phyloP scores from a whole-genome alignment of 2,329 filamentous ascomycete species.

The Aureobasidium sp. region DNA sequence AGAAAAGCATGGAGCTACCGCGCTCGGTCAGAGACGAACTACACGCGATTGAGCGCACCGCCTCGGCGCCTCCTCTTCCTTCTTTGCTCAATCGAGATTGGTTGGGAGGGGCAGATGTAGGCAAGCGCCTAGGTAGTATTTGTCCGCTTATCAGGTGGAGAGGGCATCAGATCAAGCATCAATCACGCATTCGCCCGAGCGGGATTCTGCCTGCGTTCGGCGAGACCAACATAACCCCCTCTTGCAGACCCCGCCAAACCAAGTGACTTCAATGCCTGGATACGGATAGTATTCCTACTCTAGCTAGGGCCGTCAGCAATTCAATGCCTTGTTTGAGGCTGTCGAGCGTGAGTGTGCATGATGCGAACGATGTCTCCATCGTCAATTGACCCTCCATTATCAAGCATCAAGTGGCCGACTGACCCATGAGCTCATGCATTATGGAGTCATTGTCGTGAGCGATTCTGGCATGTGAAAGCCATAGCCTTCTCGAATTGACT shows the following conservation, averaged over 20 bases:
- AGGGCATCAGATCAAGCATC: conserved; percentile 2
- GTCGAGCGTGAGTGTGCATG: background rate
- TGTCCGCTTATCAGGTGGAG: conserved; percentile 14
- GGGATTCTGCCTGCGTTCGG: background rate
- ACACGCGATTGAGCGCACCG: conserved; percentile 10
- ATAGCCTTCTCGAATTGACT: conserved; percentile 10
- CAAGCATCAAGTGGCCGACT: background rate
- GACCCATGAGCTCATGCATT: conserved; percentile 3
- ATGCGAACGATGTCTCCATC: background rate
- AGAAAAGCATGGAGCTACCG: conserved; percentile 9
- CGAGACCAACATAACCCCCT: conserved; percentile 6
- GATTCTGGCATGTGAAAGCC: conserved; percentile 11
- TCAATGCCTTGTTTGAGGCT: background rate
- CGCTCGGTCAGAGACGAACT: conserved; percentile 11
- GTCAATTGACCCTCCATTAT: conserved; percentile 5
- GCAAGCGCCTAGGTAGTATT: conserved; percentile 8
- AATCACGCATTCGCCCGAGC: conserved; percentile 11
- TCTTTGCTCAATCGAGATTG: conserved; percentile 11
- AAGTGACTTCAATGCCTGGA: background rate
- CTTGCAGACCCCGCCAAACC: background rate
- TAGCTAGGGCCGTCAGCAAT: conserved; percentile 1
- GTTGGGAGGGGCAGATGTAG: conserved; percentile 1
- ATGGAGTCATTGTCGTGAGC: conserved; percentile 3
- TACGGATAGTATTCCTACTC: background rate
- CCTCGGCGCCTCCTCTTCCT: conserved; percentile 9